These are phyloP conservation scores for Lasiosphaeris hirsuta DNA, from an alignment of 495 filamentous ascomycete species.

Conservation along the genomic window DNA sequence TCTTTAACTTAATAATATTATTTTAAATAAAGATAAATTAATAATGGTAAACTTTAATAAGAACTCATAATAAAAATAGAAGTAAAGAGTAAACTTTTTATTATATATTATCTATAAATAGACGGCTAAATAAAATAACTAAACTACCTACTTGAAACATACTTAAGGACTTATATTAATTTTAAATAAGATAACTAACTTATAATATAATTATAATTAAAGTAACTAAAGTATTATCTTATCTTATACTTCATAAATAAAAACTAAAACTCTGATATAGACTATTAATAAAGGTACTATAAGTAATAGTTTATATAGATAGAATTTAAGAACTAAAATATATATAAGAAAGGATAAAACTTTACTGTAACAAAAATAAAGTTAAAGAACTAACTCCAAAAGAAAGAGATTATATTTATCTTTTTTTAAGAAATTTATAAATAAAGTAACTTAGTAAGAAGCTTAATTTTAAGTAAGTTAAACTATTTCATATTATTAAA, in stretches of 20 bases:
- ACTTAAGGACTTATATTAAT: no score
- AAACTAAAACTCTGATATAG: not conserved
- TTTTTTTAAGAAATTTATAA: no score
- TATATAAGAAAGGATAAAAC: not conserved
- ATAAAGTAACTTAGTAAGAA: not conserved
- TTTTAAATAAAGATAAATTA: not conserved
- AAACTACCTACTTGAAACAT: not conserved
- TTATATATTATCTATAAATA: no score
- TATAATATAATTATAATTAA: not conserved
- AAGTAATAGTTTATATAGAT: no score
- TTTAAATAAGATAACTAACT: not conserved
- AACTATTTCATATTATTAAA: not conserved
- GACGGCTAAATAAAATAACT: not conserved
- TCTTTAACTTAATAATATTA: not conserved
- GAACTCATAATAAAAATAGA: not conserved
- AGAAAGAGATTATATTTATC: not conserved
- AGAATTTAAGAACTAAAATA: not conserved
- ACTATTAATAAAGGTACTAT: no score
- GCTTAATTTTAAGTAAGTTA: not conserved
- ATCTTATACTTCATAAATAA: not conserved
- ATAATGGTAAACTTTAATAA: not conserved
- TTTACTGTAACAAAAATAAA: not conserved
- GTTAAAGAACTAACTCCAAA: not conserved
- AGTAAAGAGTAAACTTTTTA: conserved; percentile 3
- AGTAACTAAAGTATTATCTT: not conserved